Conservation (phyloP, 192 early-diverging fungal species). For the Entophlyctis helioformis region DNA sequence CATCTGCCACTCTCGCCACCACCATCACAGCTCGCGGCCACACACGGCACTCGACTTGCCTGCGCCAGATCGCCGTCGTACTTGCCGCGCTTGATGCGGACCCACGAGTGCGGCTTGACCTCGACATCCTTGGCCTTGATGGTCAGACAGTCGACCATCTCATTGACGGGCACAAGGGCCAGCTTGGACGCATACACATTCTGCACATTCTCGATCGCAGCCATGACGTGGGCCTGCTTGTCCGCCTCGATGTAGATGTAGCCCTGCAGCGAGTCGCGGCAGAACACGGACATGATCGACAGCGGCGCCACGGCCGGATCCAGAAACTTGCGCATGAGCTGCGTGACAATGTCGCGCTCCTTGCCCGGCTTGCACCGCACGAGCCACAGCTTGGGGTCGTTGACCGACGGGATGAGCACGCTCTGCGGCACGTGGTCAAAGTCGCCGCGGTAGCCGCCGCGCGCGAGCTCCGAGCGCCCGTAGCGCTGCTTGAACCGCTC, state of each 20-base stretch:
- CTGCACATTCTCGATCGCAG: slow-evolving; percentile 62
- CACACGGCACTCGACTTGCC: slow-evolving; percentile 20
- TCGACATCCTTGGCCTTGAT: slow-evolving; percentile 55
- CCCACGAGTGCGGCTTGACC: slow-evolving; percentile 65
- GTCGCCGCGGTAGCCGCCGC: slow-evolving; percentile 22
- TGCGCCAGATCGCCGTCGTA: slow-evolving; percentile 90
- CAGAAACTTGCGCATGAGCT: slow-evolving; percentile 59
- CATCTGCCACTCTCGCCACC: background rate
- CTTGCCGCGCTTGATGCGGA: slow-evolving; percentile 81
- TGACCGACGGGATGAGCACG: slow-evolving; percentile 70
- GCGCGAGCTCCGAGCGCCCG: slow-evolving; percentile 38
- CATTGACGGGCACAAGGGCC: slow-evolving; percentile 75
- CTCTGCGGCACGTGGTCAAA: slow-evolving; percentile 61
- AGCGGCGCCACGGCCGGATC: slow-evolving; percentile 45
- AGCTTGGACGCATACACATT: slow-evolving; percentile 59
- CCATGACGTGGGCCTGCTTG: slow-evolving; percentile 65
- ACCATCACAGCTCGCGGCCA: background rate
- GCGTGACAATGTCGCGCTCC: slow-evolving; percentile 77
- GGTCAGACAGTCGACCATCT: slow-evolving; percentile 82
- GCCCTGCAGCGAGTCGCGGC: slow-evolving; percentile 70
- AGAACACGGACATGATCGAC: slow-evolving; percentile 71
- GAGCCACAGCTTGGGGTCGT: slow-evolving; percentile 88
- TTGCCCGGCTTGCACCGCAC: slow-evolving; percentile 73
- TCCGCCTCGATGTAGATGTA: slow-evolving; percentile 89
- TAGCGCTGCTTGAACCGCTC: slow-evolving; percentile 60